Evolutionary conservation across 768 basidiomycete species (phyloP).

Genomic region (Bullera alba): DNA sequence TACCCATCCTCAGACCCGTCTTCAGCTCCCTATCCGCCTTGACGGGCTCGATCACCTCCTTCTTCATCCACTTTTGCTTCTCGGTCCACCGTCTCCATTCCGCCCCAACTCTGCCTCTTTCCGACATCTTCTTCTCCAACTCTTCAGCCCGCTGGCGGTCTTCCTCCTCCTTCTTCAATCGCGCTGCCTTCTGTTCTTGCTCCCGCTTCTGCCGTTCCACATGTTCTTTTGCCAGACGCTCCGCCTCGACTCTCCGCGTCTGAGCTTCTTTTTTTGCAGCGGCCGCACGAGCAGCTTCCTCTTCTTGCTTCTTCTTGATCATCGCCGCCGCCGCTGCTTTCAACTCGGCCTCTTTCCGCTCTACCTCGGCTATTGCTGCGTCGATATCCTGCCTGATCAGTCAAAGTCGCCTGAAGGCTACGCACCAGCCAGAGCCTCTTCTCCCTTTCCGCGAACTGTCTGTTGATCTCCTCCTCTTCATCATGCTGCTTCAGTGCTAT

Average conservation of each 20-base stretch:
- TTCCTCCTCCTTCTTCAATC: conserved; percentile 15
- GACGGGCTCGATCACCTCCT: conserved; percentile 50
- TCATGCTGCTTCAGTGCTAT: conserved; percentile 48
- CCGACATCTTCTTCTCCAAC: conserved; percentile 22
- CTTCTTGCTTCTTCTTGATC: conserved; percentile 20
- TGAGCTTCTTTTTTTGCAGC: conserved; percentile 40
- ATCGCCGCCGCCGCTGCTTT: conserved; percentile 4
- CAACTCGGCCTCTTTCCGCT: conserved; percentile 17
- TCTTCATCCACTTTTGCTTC: conserved; percentile 36
- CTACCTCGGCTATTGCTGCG: conserved; percentile 19
- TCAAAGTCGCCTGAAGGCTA: not conserved
- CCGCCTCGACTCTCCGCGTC: conserved; percentile 43
- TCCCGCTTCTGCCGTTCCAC: conserved; percentile 35
- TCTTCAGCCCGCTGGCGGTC: conserved; percentile 11
- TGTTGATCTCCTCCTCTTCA: conserved; percentile 63
- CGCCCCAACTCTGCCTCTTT: conserved; percentile 18
- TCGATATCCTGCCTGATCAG: conserved; percentile 26
- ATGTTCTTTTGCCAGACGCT: conserved; percentile 51
- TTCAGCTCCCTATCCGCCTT: conserved; percentile 52
- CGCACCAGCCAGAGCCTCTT: conserved; percentile 53
- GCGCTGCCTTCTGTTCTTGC: conserved; percentile 11
- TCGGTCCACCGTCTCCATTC: conserved; percentile 38
- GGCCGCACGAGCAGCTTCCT: conserved; percentile 46
- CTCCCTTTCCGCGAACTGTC: conserved; percentile 66
- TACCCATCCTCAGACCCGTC: conserved; percentile 20